Evolutionary conservation across 164 flowering plant species (phyloP).

Genomic region (Brasenia schreberi): DNA sequence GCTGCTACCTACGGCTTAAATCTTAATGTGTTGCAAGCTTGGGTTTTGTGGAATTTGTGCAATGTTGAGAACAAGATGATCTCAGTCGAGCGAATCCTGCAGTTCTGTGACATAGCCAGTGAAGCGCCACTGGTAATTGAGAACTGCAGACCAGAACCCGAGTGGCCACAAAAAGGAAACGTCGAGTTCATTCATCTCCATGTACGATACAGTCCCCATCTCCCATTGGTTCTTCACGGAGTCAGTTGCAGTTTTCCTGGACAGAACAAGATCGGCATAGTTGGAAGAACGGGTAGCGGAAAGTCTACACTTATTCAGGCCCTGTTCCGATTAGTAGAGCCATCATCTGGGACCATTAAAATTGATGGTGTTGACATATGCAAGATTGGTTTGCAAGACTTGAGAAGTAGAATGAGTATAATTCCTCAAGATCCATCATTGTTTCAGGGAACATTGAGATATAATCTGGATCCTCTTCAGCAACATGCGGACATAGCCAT

Average conservation of each 20-base stretch:
- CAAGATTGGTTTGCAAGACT: conserved; percentile 57
- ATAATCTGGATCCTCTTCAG: conserved; percentile 64
- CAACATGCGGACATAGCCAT: conserved; percentile 60
- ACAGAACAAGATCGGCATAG: conserved; percentile 58
- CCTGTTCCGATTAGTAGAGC: conserved; percentile 68
- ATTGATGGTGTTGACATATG: conserved; percentile 62
- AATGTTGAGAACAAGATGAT: conserved; percentile 88
- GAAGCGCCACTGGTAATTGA: conserved; percentile 66
- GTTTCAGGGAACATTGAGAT: conserved; percentile 70
- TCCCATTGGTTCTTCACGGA: conserved; percentile 61
- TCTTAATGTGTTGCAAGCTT: conserved; percentile 65
- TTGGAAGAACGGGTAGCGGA: conserved; percentile 92
- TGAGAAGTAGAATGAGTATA: conserved; percentile 56
- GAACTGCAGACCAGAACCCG: conserved; percentile 32
- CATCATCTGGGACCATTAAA: conserved; percentile 43
- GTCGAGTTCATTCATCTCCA: conserved; percentile 45
- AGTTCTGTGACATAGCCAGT: conserved; percentile 46
- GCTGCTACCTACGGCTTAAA: conserved; percentile 72
- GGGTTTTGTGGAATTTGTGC: conserved; percentile 77
- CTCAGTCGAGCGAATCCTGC: conserved; percentile 72
- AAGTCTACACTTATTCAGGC: conserved; percentile 85
- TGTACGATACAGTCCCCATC: conserved; percentile 43
- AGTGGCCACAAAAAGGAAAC: conserved; percentile 59
- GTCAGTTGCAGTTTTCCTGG: conserved; percentile 63
- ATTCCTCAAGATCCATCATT: conserved; percentile 82